Evolutionary conservation across 805 yeast genomes (phyloP).

Genomic region (Brettanomyces sp.): DNA sequence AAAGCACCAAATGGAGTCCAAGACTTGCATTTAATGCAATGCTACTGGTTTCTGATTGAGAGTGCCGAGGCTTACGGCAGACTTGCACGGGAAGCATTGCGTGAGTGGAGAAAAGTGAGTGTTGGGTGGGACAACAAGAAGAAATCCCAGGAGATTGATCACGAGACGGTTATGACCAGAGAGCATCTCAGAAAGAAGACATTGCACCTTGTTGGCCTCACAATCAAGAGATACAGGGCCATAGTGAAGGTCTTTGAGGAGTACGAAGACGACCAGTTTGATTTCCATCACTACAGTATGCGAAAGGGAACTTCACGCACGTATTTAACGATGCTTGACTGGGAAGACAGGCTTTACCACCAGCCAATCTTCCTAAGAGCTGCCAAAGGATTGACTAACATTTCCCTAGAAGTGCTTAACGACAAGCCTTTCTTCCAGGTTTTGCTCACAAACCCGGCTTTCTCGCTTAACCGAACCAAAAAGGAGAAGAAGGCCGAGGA

Average conservation of each 20-base stretch:
- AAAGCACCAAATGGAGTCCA: constrained; percentile 73
- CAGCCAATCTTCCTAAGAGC: constrained; percentile 70
- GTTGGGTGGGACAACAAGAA: background rate
- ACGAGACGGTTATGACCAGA: constrained; percentile 27
- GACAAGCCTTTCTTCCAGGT: constrained; percentile 14
- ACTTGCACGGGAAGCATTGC: constrained; percentile 31
- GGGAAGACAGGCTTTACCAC: constrained; percentile 72
- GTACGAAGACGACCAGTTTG: constrained; percentile 78
- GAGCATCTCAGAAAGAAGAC: constrained; percentile 31
- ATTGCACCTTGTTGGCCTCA: constrained; percentile 44
- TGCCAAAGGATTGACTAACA: constrained; percentile 49
- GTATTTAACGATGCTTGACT: constrained; percentile 62
- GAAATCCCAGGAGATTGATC: constrained; percentile 16
- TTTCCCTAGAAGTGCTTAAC: constrained; percentile 37
- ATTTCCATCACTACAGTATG: constrained; percentile 88
- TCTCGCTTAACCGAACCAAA: constrained; percentile 28
- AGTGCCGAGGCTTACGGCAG: constrained; percentile 77
- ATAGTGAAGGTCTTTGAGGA: constrained; percentile 59
- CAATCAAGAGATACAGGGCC: constrained; percentile 69
- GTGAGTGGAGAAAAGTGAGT: constrained; percentile 8
- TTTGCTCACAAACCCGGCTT: constrained; percentile 6
- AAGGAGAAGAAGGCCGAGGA: constrained; percentile 49
- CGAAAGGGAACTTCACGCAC: constrained; percentile 86
- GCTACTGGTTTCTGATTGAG: constrained; percentile 80
- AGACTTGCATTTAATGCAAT: constrained; percentile 84